Conservation (phyloP, 2,329 filamentous ascomycete genomes). For the Microcyclospora tardicrescens region DNA sequence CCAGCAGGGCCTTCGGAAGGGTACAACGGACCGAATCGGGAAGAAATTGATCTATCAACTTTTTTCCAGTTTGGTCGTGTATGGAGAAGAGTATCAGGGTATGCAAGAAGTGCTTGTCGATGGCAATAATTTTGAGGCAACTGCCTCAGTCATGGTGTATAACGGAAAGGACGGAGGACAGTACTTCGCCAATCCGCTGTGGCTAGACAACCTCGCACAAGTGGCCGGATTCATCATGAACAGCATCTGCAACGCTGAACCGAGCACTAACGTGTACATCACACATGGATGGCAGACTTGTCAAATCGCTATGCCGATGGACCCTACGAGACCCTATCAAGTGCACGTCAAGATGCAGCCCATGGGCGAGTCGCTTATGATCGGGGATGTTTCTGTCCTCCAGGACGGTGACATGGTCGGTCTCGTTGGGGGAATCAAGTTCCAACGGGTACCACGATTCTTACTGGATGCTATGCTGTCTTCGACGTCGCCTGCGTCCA, state of each 20-base stretch:
- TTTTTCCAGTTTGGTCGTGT: slow-evolving; percentile 1
- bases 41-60: slow-evolving; percentile 1
- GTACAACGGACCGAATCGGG: neutral
- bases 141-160: slow-evolving; percentile 9
- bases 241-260: slow-evolving; percentile 13
- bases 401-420: slow-evolving; percentile 1
- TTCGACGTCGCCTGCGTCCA: no score
- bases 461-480: no score
- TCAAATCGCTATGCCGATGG: neutral
- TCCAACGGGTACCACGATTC: neutral
- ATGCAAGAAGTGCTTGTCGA: slow-evolving; percentile 27
- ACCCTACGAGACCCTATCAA: neutral
- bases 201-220: slow-evolving; percentile 26
- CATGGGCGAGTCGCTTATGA: neutral
- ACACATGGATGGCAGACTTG: slow-evolving; percentile 20
- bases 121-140: slow-evolving; percentile 21
- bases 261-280: slow-evolving; percentile 19
- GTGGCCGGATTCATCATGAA: slow-evolving; percentile 11
- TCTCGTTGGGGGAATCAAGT: neutral
- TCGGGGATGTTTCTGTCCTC: slow-evolving; percentile 3
- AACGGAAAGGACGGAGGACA: slow-evolving; percentile 3
- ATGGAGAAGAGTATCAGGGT: slow-evolving; percentile 19
- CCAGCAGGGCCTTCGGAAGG: neutral
- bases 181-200: slow-evolving; percentile 13
- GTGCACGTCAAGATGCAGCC: slow-evolving; percentile 3